Base-by-base conservation (phyloP, 345 rosid genomes). In the Syzygium oleosum region DNA sequence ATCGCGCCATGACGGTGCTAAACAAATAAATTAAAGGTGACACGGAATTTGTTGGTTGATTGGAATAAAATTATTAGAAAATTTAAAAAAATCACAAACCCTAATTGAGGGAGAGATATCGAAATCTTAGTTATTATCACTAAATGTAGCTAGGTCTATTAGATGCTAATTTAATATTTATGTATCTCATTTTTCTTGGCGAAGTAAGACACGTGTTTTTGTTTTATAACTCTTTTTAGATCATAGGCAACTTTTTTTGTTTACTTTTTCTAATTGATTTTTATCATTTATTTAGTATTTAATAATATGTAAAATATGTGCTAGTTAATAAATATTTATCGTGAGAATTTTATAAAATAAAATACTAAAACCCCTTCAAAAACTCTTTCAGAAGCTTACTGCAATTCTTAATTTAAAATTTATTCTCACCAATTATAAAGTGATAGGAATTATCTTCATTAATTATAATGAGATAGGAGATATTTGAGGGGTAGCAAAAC, bases 341-440 rank as follows among this genome's bases (percentile, higher is more conserved):
- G 65, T 25, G 23, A 25, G 29, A n/a, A 58, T 58, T 58, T 25
- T 25, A 34, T 56, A 56, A 56, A 12, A 22, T 58, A 58, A 25
- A 25, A 25, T 25, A 58, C 14, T 14, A 25, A 10, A 58, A 25
- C 29, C 65, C 65, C 27, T 0, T 0, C n/a, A 58, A 25, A 25
- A 58, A 58, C 0, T 58, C 29, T 25, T 58, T 25, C 65, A 58
- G 65, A 25, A 25, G 65, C 65, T 58, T 25, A n/a, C 38, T 34
- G 38, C 38, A 34, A 34, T 34, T 34, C 38, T 34, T 34, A 34
- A 34, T 34, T 34, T 34, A 34, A 34, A 34, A 34, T 34, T 34
- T 34, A 34, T 34, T 34, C 38, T 34, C 38, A 34, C 38, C 38
- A 34, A 34, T 34, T 34, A 34, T 34, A 34, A 34, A 34, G 38